phyloP scores from a whole-genome alignment of 1,284 basidiomycete species.

The Anthracocystis walkeri region DNA sequence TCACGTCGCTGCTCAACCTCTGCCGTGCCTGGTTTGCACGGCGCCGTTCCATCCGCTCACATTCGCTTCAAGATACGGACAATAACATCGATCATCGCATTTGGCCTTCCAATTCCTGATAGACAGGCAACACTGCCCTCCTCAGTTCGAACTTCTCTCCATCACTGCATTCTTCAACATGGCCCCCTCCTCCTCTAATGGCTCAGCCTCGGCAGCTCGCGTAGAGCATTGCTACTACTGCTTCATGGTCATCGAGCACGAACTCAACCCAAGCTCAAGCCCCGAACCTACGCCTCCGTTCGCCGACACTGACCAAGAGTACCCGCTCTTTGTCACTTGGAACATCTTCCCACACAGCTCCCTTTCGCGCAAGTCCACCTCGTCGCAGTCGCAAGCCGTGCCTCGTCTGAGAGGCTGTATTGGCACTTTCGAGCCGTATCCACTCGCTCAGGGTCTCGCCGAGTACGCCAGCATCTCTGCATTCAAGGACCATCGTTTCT shows the following conservation, averaged over 20 bases:
- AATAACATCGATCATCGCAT: not conserved
- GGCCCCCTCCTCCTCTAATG: conserved; percentile 12
- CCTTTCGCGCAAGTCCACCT: conserved; percentile 16
- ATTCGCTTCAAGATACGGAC: not conserved
- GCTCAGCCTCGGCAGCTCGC: conserved; percentile 29
- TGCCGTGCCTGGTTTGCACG: conserved; percentile 28
- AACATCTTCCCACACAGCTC: conserved; percentile 74
- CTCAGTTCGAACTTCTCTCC: not conserved
- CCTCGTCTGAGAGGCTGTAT: conserved; percentile 89
- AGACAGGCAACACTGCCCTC: not conserved
- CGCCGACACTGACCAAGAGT: conserved; percentile 21
- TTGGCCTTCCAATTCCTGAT: not conserved
- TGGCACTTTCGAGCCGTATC: conserved; percentile 86
- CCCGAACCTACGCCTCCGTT: conserved; percentile 27
- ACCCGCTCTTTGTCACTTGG: conserved; percentile 97
- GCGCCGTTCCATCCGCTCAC: not conserved
- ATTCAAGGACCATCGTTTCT: conserved; percentile 73
- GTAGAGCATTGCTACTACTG: conserved; percentile 72
- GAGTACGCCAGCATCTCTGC: conserved; percentile 84
- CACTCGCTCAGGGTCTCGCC: conserved; percentile 80
- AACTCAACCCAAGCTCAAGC: conserved; percentile 57
- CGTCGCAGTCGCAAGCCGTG: conserved; percentile 71
- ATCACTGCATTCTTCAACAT: conserved; percentile 7
- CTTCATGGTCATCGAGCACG: conserved; percentile 72
- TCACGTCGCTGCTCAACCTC: conserved; percentile 8